Evolutionary conservation across 495 filamentous ascomycete genomes (phyloP).

Genomic region (Lentithecium fluviatile): DNA sequence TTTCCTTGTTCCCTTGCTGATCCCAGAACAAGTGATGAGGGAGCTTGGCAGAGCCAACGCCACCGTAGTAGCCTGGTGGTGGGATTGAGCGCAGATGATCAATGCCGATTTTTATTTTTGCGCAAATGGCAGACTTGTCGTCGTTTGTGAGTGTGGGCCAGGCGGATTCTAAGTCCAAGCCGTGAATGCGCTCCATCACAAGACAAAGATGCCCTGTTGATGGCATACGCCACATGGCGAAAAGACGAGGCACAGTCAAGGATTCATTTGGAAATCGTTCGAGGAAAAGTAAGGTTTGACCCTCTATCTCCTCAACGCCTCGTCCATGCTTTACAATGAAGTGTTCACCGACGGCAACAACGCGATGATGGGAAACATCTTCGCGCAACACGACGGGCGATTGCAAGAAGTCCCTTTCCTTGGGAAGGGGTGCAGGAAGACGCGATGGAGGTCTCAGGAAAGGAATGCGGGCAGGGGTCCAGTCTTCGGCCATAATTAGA

Average conservation of each 20-base stretch:
- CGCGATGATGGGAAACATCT: slow-evolving; percentile 13
- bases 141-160: slow-evolving; percentile 11
- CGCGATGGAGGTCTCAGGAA: slow-evolving; percentile 9
- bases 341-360: slow-evolving; percentile 13
- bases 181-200: slow-evolving; percentile 11
- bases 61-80: slow-evolving; percentile 12
- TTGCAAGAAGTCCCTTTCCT: slow-evolving; percentile 3
- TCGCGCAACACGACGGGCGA: slow-evolving; percentile 1
- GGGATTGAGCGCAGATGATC: slow-evolving; percentile 7
- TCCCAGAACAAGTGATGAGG: slow-evolving; percentile 17
- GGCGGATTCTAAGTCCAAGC: slow-evolving; percentile 5
- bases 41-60: slow-evolving; percentile 6
- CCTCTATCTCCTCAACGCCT: slow-evolving; percentile 12
- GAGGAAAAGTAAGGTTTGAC: slow-evolving; percentile 13
- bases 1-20: neutral
- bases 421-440: slow-evolving; percentile 13
- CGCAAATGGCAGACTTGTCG: slow-evolving; percentile 11
- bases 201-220: slow-evolving; percentile 18
- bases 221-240: slow-evolving; percentile 18
- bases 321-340: slow-evolving; percentile 12
- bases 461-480: slow-evolving; percentile 9
- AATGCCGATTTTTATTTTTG: slow-evolving; percentile 10
- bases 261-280: slow-evolving; percentile 2
- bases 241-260: slow-evolving; percentile 16
- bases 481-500: slow-evolving; percentile 9